Conservation (phyloP, 176 grass and related monocot species). For the Poa pratensis region DNA sequence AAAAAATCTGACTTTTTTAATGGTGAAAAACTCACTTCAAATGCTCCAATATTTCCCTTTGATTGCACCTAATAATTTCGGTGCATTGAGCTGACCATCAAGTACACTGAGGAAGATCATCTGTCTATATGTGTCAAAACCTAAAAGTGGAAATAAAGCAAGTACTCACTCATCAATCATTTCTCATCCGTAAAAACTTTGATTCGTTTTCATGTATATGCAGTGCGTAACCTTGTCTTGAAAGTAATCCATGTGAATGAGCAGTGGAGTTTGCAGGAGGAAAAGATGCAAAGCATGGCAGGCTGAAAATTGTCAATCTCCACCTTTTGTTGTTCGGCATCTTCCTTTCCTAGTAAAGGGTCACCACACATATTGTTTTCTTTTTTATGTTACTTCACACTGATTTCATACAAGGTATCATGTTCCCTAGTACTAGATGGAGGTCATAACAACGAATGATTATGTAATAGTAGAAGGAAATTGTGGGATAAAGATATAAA, state of each 20-base stretch:
- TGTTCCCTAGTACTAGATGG: background rate
- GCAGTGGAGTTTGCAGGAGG: conserved; percentile 8
- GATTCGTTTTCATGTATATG: background rate
- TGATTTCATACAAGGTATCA: background rate
- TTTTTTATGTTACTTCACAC: conserved; percentile 18
- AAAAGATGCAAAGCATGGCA: conserved; percentile 35
- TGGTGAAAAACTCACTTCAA: background rate
- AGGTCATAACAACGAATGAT: background rate
- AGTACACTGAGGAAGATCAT: conserved; percentile 41
- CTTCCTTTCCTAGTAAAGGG: conserved; percentile 34
- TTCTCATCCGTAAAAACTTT: conserved; percentile 5
- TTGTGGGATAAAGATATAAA: background rate
- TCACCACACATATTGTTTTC: background rate
- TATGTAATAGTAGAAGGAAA: background rate
- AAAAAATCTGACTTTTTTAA: too few species aligned
- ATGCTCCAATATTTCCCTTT: background rate
- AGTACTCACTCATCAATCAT: conserved; percentile 21
- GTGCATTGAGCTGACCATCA: conserved; percentile 33
- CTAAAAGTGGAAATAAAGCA: conserved; percentile 24
- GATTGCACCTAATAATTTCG: conserved; percentile 38
- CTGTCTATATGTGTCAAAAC: background rate
- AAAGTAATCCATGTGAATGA: conserved; percentile 51
- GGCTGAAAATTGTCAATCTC: background rate
- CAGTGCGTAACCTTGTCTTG: conserved; percentile 29
- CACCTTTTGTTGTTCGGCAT: conserved; percentile 42